These are phyloP conservation scores for Emericellopsis cladophorae DNA, from an alignment of 2,329 filamentous ascomycete species.

Conservation along the genomic window DNA sequence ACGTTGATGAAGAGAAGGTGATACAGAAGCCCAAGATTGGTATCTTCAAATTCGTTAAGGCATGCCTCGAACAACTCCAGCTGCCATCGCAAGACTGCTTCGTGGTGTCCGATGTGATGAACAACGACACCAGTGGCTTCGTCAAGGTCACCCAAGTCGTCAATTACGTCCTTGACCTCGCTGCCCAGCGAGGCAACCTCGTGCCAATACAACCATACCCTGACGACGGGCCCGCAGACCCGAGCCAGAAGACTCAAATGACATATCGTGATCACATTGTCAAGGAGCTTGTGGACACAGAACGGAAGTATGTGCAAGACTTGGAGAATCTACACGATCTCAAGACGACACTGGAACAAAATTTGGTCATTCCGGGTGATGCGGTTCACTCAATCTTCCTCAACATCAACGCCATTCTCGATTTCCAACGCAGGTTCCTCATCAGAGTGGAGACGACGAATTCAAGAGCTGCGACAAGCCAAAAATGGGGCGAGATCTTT, in stretches of 20 bases:
- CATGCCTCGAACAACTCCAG: conserved; percentile 70
- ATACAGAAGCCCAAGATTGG: conserved; percentile 60
- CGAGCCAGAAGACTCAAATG: conserved; percentile 49
- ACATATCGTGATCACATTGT: conserved; percentile 77
- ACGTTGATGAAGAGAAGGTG: conserved; percentile 56
- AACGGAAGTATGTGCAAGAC: conserved; percentile 96
- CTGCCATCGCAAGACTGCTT: conserved; percentile 77
- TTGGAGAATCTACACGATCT: conserved; percentile 86
- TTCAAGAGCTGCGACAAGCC: conserved; percentile 58
- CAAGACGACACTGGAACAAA: conserved; percentile 81
- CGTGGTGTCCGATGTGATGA: conserved; percentile 81
- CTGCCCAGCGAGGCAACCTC: conserved; percentile 67
- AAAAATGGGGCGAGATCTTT: conserved; percentile 95
- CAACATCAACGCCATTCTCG: conserved; percentile 87
- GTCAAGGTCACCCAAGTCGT: conserved; percentile 94
- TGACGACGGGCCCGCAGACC: conserved; percentile 34
- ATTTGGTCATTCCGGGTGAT: conserved; percentile 78
- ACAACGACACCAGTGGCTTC: conserved; percentile 91
- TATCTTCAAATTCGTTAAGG: conserved; percentile 85
- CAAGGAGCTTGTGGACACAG: conserved; percentile 83
- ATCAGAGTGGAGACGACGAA: conserved; percentile 96
- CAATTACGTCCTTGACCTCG: conserved; percentile 79
- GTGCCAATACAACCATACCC: conserved; percentile 45
- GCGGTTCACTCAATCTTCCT: conserved; percentile 90
- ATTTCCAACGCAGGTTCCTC: conserved; percentile 89